These are phyloP conservation scores for Termitomyces bulborhizus DNA, from an alignment of 768 basidiomycete species.

Conservation along the genomic window DNA sequence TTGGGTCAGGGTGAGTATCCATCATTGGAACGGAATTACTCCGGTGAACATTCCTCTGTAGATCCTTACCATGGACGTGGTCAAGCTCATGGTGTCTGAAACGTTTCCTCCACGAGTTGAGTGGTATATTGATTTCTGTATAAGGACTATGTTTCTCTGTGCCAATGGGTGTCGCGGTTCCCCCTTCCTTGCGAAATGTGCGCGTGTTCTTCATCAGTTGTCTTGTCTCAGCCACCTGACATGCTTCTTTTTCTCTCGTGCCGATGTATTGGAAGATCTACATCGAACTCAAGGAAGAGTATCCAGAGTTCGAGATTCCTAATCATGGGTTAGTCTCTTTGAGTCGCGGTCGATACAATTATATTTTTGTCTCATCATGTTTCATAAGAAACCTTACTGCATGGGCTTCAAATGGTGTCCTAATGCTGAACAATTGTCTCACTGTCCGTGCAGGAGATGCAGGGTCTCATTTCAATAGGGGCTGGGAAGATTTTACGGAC, in stretches of 20 bases:
- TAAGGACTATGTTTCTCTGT: slow-evolving; percentile 88
- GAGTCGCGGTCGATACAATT: not conserved
- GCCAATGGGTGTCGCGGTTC: slow-evolving; percentile 63
- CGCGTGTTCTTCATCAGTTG: slow-evolving; percentile 15
- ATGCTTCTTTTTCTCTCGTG: slow-evolving; percentile 7
- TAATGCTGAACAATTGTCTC: slow-evolving; percentile 89
- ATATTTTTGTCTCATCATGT: not conserved
- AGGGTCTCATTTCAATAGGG: slow-evolving; percentile 77
- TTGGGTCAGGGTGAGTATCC: slow-evolving; percentile 55
- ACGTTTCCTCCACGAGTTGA: not conserved
- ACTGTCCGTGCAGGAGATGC: slow-evolving; percentile 75
- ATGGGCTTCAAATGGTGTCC: slow-evolving; percentile 84
- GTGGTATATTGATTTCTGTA: slow-evolving; percentile 9
- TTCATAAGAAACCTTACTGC: slow-evolving; percentile 61
- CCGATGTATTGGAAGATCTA: slow-evolving; percentile 57
- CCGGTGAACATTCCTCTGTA: slow-evolving; percentile 10
- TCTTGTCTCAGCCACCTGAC: not conserved
- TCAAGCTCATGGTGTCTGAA: slow-evolving; percentile 74
- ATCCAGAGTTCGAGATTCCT: slow-evolving; percentile 72
- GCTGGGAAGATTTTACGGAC: slow-evolving; percentile 92
- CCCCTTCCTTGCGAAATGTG: slow-evolving; percentile 82
- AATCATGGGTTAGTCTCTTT: slow-evolving; percentile 66
- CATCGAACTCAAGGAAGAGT: slow-evolving; percentile 77
- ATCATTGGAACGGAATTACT: slow-evolving; percentile 3
- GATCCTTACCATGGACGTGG: slow-evolving; percentile 80